These are phyloP conservation scores for Logfia minima DNA, from an alignment of 129 eudicot genomes.

Conservation along the genomic window DNA sequence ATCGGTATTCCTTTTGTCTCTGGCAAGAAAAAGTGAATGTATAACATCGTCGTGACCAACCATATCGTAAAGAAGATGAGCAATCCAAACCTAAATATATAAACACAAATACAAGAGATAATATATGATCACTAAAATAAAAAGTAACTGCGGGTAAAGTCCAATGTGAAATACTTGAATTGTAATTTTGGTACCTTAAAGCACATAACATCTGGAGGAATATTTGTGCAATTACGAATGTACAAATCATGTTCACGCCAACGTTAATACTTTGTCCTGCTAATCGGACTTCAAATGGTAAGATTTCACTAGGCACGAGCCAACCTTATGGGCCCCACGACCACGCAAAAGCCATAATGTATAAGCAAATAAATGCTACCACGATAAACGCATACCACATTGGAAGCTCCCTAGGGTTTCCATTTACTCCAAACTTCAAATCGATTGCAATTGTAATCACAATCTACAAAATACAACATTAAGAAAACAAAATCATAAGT, in stretches of 20 bases:
- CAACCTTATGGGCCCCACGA: neutral
- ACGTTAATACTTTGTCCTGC: neutral
- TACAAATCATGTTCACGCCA: neutral
- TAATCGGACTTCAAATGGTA: neutral
- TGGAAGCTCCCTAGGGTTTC: neutral
- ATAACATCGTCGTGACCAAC: neutral
- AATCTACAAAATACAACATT: neutral
- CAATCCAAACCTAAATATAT: neutral
- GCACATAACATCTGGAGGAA: neutral
- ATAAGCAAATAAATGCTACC: neutral
- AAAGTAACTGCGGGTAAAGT: too few relatives aligned
- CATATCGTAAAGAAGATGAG: neutral
- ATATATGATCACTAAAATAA: too few relatives aligned
- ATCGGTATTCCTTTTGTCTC: neutral
- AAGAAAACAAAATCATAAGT: neutral
- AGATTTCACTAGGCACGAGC: constrained; percentile 9
- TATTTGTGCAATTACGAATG: neutral
- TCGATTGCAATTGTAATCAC: neutral
- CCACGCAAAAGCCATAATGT: neutral
- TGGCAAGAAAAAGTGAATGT: neutral
- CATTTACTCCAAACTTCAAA: neutral
- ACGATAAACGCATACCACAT: neutral
- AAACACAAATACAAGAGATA: neutral
- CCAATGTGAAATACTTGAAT: neutral
- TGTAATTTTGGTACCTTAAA: neutral